Evolutionary conservation across 148 eudicot genomes (phyloP).

Genomic region (Camellia lanceoleosa): DNA sequence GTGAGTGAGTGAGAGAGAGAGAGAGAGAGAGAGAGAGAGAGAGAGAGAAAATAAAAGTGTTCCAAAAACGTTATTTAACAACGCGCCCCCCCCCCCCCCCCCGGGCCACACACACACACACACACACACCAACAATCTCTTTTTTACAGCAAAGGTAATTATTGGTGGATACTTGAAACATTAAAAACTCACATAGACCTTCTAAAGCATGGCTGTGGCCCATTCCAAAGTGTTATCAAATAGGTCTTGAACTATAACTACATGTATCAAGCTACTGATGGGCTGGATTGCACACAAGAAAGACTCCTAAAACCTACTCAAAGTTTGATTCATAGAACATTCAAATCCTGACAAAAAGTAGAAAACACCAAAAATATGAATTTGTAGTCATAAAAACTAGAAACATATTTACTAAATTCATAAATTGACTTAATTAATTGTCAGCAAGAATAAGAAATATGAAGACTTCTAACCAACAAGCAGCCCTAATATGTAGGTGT

Average conservation of each 20-base stretch:
- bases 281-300: not conserved
- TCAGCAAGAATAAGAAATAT: not conserved
- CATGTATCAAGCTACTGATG: not conserved
- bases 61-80: not conserved
- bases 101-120: too few species aligned
- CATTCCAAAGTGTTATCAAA: not conserved
- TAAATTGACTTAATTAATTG: not conserved
- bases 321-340: not conserved
- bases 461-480: not conserved
- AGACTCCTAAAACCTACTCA: constrained; percentile 2
- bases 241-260: not conserved
- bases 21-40: not conserved
- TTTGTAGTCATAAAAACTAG: not conserved
- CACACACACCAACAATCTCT: not conserved
- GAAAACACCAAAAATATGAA: not conserved
- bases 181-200: not conserved
- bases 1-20: not conserved
- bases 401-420: not conserved
- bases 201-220: not conserved
- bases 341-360: not conserved
- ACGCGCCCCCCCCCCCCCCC: not conserved
- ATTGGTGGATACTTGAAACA: not conserved
- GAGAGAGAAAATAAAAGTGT: not conserved
- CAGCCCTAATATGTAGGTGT: not conserved
- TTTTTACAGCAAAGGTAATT: not conserved